These are phyloP conservation scores for Colletotrichum sidae DNA, from an alignment of 2,329 filamentous ascomycete genomes.

Conservation along the genomic window DNA sequence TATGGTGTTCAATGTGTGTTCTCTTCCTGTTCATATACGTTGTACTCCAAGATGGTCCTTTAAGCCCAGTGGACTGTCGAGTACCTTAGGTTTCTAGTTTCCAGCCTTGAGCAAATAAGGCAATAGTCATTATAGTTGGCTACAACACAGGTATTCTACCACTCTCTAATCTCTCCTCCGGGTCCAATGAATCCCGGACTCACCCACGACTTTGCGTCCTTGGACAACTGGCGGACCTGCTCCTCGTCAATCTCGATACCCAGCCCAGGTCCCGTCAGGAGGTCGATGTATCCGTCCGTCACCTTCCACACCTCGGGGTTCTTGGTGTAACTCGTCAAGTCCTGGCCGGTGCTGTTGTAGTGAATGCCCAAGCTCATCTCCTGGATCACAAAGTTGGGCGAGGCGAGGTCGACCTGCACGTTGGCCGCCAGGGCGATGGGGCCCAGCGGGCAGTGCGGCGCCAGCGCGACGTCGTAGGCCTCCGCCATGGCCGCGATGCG, in stretches of 20 bases:
- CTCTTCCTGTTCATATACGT: too few species aligned
- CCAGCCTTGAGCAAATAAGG: too few species aligned
- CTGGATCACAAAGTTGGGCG: conserved; percentile 77
- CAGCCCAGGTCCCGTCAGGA: conserved; percentile 70
- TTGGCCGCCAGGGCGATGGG: conserved; percentile 79
- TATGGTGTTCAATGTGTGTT: too few species aligned
- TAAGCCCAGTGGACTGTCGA: too few species aligned
- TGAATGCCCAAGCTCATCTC: conserved; percentile 86
- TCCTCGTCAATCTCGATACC: conserved; percentile 81
- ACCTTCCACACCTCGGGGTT: conserved; percentile 75
- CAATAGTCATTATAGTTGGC: too few species aligned
- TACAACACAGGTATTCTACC: conserved; percentile 56
- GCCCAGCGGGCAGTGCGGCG: conserved; percentile 79
- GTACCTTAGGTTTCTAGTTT: too few species aligned
- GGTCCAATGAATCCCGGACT: conserved; percentile 75
- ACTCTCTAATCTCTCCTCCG: conserved; percentile 75
- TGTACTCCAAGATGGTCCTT: too few species aligned
- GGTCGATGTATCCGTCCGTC: conserved; percentile 72
- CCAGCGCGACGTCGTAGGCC: conserved; percentile 78
- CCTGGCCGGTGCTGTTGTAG: conserved; percentile 76
- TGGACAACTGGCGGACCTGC: conserved; percentile 68
- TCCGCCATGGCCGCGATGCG: conserved; percentile 79
- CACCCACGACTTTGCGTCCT: conserved; percentile 72
- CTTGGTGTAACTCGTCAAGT: conserved; percentile 74
- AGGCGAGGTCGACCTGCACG: conserved; percentile 72